Conservation (phyloP, 352 stramenopile species). For the Pythium chondricola region DNA sequence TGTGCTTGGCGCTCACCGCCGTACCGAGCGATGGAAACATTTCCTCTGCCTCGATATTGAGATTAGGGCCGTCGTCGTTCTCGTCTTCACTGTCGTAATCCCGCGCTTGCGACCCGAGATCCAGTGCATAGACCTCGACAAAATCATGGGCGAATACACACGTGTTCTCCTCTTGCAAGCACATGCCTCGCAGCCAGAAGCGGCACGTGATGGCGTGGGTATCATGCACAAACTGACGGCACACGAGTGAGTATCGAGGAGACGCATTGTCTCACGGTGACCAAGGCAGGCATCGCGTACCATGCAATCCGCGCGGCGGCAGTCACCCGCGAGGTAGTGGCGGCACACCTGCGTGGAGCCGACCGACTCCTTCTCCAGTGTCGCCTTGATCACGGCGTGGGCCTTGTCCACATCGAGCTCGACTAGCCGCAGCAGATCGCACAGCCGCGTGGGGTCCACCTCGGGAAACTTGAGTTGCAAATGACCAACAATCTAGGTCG, state of each 20-base stretch:
- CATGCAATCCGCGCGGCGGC: slow-evolving; percentile 81
- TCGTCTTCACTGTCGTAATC: slow-evolving; percentile 82
- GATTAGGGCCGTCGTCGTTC: slow-evolving; percentile 23
- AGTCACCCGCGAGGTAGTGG: slow-evolving; percentile 78
- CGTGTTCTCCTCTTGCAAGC: slow-evolving; percentile 56
- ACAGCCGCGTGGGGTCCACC: slow-evolving; percentile 63
- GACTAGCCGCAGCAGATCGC: slow-evolving; percentile 67
- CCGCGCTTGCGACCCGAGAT: slow-evolving; percentile 28
- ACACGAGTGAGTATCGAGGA: too few relatives aligned
- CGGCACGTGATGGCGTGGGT: slow-evolving; percentile 79
- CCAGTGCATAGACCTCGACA: slow-evolving; percentile 62
- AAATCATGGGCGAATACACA: slow-evolving; percentile 84
- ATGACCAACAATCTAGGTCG: slow-evolving; percentile 58
- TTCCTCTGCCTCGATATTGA: slow-evolving; percentile 68
- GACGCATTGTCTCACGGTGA: too few relatives aligned
- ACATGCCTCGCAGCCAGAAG: slow-evolving; percentile 79
- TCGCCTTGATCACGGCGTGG: slow-evolving; percentile 69
- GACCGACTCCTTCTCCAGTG: slow-evolving; percentile 65
- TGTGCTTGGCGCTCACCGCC: not conserved
- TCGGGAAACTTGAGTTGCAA: slow-evolving; percentile 82
- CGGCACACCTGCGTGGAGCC: slow-evolving; percentile 70
- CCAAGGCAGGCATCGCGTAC: too few relatives aligned
- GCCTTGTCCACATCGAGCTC: slow-evolving; percentile 69
- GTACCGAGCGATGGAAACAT: slow-evolving; percentile 67
- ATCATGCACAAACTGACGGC: slow-evolving; percentile 83